phyloP scores from a whole-genome alignment of 768 basidiomycete genomes.

The Suillus americanus region DNA sequence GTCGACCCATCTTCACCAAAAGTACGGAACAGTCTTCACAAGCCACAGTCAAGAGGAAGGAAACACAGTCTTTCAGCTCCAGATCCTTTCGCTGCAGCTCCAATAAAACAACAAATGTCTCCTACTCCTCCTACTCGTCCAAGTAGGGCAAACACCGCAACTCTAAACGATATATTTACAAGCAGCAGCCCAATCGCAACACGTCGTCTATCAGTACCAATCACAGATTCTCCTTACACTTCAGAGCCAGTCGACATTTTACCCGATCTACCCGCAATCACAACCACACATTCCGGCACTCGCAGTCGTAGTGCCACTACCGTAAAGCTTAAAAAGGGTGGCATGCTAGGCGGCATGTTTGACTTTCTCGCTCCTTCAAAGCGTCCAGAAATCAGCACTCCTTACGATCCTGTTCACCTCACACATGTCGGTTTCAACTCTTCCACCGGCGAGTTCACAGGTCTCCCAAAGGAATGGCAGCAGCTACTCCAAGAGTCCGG shows the following conservation, averaged over 20 bases:
- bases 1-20: conserved; percentile 31
- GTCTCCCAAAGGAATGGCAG: conserved; percentile 99
- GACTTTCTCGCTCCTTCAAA: conserved; percentile 70
- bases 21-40: conserved; percentile 61
- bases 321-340: conserved; percentile 52
- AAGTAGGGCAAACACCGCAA: conserved; percentile 83
- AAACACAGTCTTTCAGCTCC: conserved; percentile 48
- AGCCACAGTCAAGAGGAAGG: conserved; percentile 50
- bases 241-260: conserved; percentile 23
- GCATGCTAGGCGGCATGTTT: conserved; percentile 62
- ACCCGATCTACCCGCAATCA: conserved; percentile 18
- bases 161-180: conserved; percentile 71
- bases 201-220: conserved; percentile 55
- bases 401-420: conserved; percentile 98
- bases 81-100: conserved; percentile 57
- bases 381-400: conserved; percentile 86
- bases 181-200: conserved; percentile 38
- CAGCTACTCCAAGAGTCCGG: conserved; percentile 94
- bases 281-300: conserved; percentile 21
- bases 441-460: conserved; percentile 97
- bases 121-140: conserved; percentile 71
- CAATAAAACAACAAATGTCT: conserved; percentile 33
- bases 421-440: conserved; percentile 99
- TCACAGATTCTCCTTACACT: conserved; percentile 23
- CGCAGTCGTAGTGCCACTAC: conserved; percentile 45